A percentile compares a stretch with the other conserved stretches of the same genome.
phyloP scores from a whole-genome alignment of 2,329 filamentous ascomycete genomes.

The Lasiodiplodia sp. region DNA sequence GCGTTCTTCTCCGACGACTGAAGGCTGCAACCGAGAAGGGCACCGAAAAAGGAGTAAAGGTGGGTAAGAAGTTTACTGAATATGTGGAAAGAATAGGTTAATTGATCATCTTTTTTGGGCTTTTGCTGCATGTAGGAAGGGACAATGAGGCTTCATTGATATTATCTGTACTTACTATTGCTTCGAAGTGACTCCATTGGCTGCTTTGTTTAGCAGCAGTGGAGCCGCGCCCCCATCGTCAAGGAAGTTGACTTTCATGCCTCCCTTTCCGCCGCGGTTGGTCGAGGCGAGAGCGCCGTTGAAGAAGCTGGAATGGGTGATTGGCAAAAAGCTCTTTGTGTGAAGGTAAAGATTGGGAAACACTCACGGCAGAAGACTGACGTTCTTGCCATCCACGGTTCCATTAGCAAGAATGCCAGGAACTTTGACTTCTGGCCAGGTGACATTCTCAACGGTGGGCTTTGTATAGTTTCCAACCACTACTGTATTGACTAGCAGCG shows the following conservation, averaged over 20 bases:
- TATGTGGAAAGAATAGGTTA: not conserved
- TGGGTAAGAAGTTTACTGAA: slow-evolving; percentile 65
- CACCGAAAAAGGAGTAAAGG: slow-evolving; percentile 68
- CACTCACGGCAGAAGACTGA: slow-evolving; percentile 64
- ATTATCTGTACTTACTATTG: slow-evolving; percentile 59
- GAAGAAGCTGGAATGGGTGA: slow-evolving; percentile 46
- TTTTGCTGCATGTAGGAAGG: not conserved
- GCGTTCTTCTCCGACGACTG: not conserved
- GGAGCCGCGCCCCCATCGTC: slow-evolving; percentile 66
- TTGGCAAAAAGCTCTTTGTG: not conserved
- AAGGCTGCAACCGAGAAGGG: slow-evolving; percentile 54
- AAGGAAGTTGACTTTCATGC: slow-evolving; percentile 65
- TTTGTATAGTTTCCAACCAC: slow-evolving; percentile 69
- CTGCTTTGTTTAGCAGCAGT: slow-evolving; percentile 62
- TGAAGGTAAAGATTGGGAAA: not conserved
- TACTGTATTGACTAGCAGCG: slow-evolving; percentile 67
- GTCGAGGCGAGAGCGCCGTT: slow-evolving; percentile 61
- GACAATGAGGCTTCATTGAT: not conserved
- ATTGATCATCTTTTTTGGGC: not conserved
- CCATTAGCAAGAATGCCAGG: slow-evolving; percentile 64
- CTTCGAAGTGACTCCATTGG: slow-evolving; percentile 58
- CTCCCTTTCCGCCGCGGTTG: slow-evolving; percentile 57
- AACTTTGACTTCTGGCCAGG: slow-evolving; percentile 49
- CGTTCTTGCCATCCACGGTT: slow-evolving; percentile 58
- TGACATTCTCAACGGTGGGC: slow-evolving; percentile 55